Evolutionary conservation across 768 basidiomycete species (phyloP).

Genomic region (Suillus fuscotomentosus): DNA sequence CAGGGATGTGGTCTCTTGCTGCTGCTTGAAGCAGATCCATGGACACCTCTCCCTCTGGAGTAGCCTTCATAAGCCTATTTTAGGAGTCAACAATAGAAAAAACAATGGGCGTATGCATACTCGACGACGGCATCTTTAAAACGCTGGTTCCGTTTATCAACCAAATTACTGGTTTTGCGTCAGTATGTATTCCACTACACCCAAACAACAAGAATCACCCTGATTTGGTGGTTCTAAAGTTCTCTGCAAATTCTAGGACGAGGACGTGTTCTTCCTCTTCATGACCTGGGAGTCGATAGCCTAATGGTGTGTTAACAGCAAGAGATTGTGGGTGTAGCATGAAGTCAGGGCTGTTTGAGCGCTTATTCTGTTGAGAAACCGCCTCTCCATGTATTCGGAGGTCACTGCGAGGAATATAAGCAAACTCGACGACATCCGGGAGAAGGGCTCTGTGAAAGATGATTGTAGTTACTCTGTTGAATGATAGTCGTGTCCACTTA

Average conservation of each 20-base stretch:
- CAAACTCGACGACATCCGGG: conserved; percentile 78
- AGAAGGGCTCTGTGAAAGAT: conserved; percentile 60
- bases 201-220: conserved; percentile 18
- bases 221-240: conserved; percentile 32
- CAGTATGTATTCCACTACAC: conserved; percentile 7
- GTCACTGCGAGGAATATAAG: conserved; percentile 69
- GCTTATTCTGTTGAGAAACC: conserved; percentile 19
- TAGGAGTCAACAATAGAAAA: background rate
- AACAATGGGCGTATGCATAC: conserved; percentile 34
- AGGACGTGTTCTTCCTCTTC: conserved; percentile 48
- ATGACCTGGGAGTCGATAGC: conserved; percentile 24
- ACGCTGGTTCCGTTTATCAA: conserved; percentile 65
- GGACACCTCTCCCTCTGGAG: conserved; percentile 55
- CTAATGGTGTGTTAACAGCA: conserved; percentile 6
- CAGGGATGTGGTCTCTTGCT: conserved; percentile 68
- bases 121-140: conserved; percentile 70
- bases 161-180: conserved; percentile 49
- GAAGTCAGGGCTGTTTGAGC: conserved; percentile 44
- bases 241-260: conserved; percentile 50
- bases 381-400: conserved; percentile 51
- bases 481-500: conserved; percentile 23
- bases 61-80: conserved; percentile 57
- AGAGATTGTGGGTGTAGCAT: conserved; percentile 19
- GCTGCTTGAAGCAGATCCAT: conserved; percentile 62
- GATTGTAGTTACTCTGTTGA: background rate